A percentile compares a stretch with the other conserved stretches of the same genome.
phyloP scores from a whole-genome alignment of 805 yeast species.

The Candida nanaspora region DNA sequence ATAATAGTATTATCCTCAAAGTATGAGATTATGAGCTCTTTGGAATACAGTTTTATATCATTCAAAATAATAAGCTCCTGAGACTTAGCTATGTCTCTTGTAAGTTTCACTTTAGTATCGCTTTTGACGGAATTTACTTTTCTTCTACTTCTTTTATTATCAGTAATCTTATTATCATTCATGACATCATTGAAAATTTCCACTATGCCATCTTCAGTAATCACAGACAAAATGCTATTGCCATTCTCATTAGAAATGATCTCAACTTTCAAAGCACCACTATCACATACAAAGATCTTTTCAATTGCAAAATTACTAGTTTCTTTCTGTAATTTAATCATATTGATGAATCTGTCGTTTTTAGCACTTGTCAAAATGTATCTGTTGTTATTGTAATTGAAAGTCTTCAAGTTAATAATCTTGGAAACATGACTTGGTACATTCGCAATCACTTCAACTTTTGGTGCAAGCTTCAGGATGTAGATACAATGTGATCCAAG shows the following conservation, averaged over 20 bases:
- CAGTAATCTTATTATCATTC: background rate
- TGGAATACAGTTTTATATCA: conserved; percentile 19
- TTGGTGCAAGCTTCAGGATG: conserved; percentile 24
- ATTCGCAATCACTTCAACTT: background rate
- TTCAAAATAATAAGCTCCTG: background rate
- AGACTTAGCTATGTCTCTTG: conserved; percentile 20
- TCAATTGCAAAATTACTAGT: conserved; percentile 27
- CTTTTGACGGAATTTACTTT: conserved; percentile 44
- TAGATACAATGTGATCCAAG: conserved; percentile 63
- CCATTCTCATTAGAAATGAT: conserved; percentile 24
- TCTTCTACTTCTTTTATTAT: conserved; percentile 35
- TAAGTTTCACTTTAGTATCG: conserved; percentile 36
- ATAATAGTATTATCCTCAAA: conserved; percentile 53
- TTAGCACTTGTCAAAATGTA: conserved; percentile 44
- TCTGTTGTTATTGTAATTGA: background rate
- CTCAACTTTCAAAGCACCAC: conserved; percentile 45
- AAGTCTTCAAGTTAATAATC: conserved; percentile 26
- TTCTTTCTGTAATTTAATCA: conserved; percentile 42
- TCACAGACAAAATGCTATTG: conserved; percentile 37
- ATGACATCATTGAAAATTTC: conserved; percentile 54
- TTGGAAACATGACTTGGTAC: conserved; percentile 78
- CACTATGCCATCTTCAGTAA: conserved; percentile 69
- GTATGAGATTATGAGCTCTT: conserved; percentile 45
- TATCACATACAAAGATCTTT: conserved; percentile 61
- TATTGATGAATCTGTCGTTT: conserved; percentile 76